Conservation (phyloP, 1,284 basidiomycete species). For the Apiotrichum brassicae region DNA sequence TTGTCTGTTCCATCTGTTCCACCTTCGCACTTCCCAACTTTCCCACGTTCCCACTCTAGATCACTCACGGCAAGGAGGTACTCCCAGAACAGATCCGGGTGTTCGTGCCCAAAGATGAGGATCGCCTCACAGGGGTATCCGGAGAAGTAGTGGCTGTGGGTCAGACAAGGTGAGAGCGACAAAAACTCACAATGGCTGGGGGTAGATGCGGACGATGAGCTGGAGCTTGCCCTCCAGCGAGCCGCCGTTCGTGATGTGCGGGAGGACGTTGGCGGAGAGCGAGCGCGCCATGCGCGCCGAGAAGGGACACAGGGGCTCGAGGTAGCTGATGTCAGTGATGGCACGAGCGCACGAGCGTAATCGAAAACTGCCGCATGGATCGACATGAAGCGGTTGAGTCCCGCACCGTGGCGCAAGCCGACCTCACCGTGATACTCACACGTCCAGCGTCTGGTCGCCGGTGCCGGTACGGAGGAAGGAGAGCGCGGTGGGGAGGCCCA, state of each 20-base stretch:
- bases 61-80: slow-evolving; percentile 61
- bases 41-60: no score
- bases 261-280: slow-evolving; percentile 43
- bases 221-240: slow-evolving; percentile 71
- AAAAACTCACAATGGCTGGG: slow-evolving; percentile 58
- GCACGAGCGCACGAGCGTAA: no score
- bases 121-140: slow-evolving; percentile 74
- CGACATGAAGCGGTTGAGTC: no score
- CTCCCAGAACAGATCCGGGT: slow-evolving; percentile 70
- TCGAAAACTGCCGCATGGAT: no score
- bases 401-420: no score
- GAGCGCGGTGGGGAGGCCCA: slow-evolving; percentile 78
- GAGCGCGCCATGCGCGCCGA: slow-evolving; percentile 47
- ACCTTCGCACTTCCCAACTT: no score
- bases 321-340: slow-evolving; percentile 29
- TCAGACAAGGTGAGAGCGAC: slow-evolving; percentile 2
- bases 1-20: no score
- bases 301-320: slow-evolving; percentile 82
- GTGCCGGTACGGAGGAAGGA: slow-evolving; percentile 65
- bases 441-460: slow-evolving; percentile 71
- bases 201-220: slow-evolving; percentile 70
- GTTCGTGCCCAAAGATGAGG: slow-evolving; percentile 63
- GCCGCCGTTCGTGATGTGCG: slow-evolving; percentile 52
- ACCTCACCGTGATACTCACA: slow-evolving; percentile 45
- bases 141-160: slow-evolving; percentile 61